These are phyloP conservation scores for Hyaloraphidium curvatum DNA, from an alignment of 192 early-diverging fungal species.

Conservation along the genomic window DNA sequence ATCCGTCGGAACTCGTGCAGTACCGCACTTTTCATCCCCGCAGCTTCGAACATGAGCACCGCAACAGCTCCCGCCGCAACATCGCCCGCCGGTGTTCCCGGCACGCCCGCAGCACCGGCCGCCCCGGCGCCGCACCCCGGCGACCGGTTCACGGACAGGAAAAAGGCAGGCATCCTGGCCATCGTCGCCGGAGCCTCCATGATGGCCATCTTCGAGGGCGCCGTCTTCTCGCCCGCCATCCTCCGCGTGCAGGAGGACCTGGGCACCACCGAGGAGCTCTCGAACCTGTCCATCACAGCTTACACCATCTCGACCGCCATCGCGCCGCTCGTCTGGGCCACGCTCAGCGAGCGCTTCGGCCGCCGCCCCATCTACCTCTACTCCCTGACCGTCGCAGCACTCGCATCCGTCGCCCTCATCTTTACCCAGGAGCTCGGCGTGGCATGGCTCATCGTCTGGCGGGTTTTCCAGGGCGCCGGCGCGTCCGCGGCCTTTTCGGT, in stretches of 20 bases:
- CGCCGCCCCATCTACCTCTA: slow-evolving; percentile 20
- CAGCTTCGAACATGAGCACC: too few relatives aligned
- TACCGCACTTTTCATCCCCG: too few relatives aligned
- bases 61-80: too few relatives aligned
- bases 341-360: slow-evolving; percentile 26
- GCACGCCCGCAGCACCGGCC: too few relatives aligned
- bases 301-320: not conserved
- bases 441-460: not conserved
- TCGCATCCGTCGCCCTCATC: too few relatives aligned
- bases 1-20: too few relatives aligned
- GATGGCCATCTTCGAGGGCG: not conserved
- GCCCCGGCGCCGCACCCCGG: too few relatives aligned
- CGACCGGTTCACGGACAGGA: not conserved
- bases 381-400: slow-evolving; percentile 22
- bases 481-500: not conserved
- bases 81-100: too few relatives aligned
- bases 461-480: not conserved
- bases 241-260: not conserved
- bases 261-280: not conserved
- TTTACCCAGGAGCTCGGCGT: too few relatives aligned
- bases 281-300: not conserved
- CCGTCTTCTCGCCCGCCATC: not conserved
- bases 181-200: not conserved
- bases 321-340: slow-evolving; percentile 5
- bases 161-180: not conserved